These are phyloP conservation scores for Helotiales sp. DNA, from an alignment of 2,329 filamentous ascomycete species.

Conservation along the genomic window DNA sequence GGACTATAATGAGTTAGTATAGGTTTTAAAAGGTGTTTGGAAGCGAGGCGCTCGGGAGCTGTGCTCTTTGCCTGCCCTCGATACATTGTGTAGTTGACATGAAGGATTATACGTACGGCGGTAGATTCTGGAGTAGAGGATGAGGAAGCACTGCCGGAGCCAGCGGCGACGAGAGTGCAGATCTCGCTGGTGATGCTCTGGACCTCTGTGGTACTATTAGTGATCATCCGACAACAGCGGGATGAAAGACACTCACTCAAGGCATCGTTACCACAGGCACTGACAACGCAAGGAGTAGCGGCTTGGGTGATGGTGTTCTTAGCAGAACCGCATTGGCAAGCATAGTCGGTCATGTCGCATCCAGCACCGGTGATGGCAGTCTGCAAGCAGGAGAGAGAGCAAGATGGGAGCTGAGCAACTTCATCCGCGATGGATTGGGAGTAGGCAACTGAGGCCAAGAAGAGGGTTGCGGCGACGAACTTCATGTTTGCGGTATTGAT, in stretches of 20 bases:
- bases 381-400: conserved; percentile 23
- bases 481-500: conserved; percentile 15
- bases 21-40: no score
- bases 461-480: conserved; percentile 1
- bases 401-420: conserved; percentile 24
- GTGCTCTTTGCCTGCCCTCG: no score
- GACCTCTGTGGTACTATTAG: conserved; percentile 11
- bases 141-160: neutral
- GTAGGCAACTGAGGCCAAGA: conserved; percentile 18
- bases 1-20: no score
- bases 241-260: conserved; percentile 22
- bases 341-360: conserved; percentile 22
- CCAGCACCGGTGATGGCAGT: conserved; percentile 19
- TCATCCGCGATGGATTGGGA: conserved; percentile 22
- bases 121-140: neutral
- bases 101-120: no score
- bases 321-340: conserved; percentile 26
- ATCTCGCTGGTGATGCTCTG: conserved; percentile 21
- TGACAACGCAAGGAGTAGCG: conserved; percentile 27
- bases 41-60: no score
- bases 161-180: conserved; percentile 14
- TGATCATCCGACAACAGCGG: neutral
- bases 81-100: no score
- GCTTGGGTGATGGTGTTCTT: conserved; percentile 18
- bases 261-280: conserved; percentile 23